Evolutionary conservation across 306 rosid species (phyloP).

Genomic region (Mimosa bimucronata): DNA sequence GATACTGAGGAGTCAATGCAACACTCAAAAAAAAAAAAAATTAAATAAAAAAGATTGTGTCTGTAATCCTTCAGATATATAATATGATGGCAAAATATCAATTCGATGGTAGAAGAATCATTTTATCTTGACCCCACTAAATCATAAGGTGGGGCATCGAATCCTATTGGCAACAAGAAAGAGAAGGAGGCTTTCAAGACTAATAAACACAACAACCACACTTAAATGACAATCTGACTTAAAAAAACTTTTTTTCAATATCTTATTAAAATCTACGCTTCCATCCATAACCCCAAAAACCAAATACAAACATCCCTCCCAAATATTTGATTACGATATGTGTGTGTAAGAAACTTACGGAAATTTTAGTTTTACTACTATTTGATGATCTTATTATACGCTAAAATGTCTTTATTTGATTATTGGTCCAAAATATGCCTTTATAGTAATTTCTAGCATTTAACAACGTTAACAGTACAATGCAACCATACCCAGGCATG

Average conservation of each 20-base stretch:
- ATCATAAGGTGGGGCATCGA: too few species aligned
- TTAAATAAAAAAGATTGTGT: too few species aligned
- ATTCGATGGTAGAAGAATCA: background rate
- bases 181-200: too few species aligned
- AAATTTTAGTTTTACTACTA: background rate
- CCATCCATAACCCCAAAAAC: too few species aligned
- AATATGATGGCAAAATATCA: background rate
- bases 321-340: background rate
- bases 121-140: background rate
- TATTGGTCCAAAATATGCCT: background rate
- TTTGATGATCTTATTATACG: background rate
- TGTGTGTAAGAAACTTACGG: background rate
- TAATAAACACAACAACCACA: too few species aligned
- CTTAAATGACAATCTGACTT: too few species aligned
- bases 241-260: too few species aligned
- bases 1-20: too few species aligned
- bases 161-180: too few species aligned
- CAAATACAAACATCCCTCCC: background rate
- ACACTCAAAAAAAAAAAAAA: too few species aligned
- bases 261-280: too few species aligned
- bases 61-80: background rate
- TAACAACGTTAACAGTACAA: background rate
- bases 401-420: background rate
- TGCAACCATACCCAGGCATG: background rate
- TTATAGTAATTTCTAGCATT: background rate